Evolutionary conservation across 2,329 filamentous ascomycete species (phyloP), one percentile per base, ranked within the genome.

Genomic region (Colletotrichum lini): DNA sequence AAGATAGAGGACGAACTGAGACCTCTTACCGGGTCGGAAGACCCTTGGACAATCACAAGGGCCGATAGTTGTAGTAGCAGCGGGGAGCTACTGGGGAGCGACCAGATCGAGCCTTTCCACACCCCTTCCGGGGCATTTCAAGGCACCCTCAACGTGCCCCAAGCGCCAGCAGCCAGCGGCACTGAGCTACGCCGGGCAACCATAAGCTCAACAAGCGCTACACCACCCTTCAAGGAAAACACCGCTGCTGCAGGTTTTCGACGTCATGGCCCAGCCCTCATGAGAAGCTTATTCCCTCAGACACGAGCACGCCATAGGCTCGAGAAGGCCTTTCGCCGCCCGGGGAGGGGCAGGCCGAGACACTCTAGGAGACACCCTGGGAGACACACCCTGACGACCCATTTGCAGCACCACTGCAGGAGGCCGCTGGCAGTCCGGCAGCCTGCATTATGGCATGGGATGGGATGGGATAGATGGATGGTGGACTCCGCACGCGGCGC

Each of bases 251-350:
- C 40, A 45, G 53, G 38, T 23, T 54, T 18, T 45, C 30, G 35
- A 68, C 65, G 69, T 72, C 69, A 72, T 72, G 44, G 59, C 21
- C 16, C 59, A 59, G 52, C 53, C 68, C 40, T 16, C 45, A 26
- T 45, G 30, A 64, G 69, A 72, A 72, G 69, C 65, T 72, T 64
- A 71, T 60, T 54, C 58, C 58, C 45, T 68, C 68, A 64, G 15
- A 63, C 23, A 38, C 45, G 21, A 68, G 69, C 69, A 72, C 65
- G 65, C 65, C 52, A 71, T 68, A 62, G 52, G 45, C 30, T 16
- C 18, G 21, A 23, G 15, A 63, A n/a, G 62, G 13, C 23, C 16
- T 60, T 45, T 21, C 42, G 30, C 8, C 30, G 30, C 8, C 30
- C 30, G 30, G 30, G 44, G 42, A 16, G 38, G 16, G 35, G 4